Evolutionary conservation across 225 moss, liverwort and hornwort species (phyloP).

Genomic region (Antitrichia curtipendula): DNA sequence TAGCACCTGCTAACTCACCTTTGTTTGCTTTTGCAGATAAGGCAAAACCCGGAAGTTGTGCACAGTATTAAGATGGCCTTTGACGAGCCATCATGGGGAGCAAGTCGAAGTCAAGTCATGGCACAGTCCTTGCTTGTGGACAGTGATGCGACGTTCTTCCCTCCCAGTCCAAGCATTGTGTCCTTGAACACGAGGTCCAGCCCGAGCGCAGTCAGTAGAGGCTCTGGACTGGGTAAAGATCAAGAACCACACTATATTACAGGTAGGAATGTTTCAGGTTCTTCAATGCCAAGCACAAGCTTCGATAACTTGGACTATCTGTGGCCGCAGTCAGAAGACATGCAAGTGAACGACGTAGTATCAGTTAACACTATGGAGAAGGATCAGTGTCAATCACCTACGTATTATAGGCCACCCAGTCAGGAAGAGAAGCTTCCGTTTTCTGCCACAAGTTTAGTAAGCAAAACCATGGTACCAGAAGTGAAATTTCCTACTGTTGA

Average conservation of each 20-base stretch:
- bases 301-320: slow-evolving; percentile 33
- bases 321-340: slow-evolving; percentile 20
- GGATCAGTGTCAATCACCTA: slow-evolving; percentile 9
- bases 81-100: slow-evolving; percentile 31
- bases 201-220: slow-evolving; percentile 20
- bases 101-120: slow-evolving; percentile 24
- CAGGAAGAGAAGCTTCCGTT: slow-evolving; percentile 27
- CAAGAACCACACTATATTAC: slow-evolving; percentile 11
- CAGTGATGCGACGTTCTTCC: slow-evolving; percentile 8
- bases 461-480: slow-evolving; percentile 16
- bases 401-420: slow-evolving; percentile 8
- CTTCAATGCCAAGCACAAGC: slow-evolving; percentile 31
- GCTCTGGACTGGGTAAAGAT: slow-evolving; percentile 17
- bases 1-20: not conserved
- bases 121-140: slow-evolving; percentile 30
- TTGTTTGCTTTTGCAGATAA: slow-evolving; percentile 14
- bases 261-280: slow-evolving; percentile 15
- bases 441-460: slow-evolving; percentile 22
- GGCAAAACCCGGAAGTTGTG: slow-evolving; percentile 33
- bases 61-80: slow-evolving; percentile 42
- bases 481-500: slow-evolving; percentile 1
- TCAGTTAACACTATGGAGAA: slow-evolving; percentile 28
- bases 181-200: slow-evolving; percentile 23
- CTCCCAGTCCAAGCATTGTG: slow-evolving; percentile 13
- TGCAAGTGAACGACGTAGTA: slow-evolving; percentile 25